phyloP scores from a whole-genome alignment of 371 early-diverging fungal genomes.

The Apophysomyces trapeziformis region DNA sequence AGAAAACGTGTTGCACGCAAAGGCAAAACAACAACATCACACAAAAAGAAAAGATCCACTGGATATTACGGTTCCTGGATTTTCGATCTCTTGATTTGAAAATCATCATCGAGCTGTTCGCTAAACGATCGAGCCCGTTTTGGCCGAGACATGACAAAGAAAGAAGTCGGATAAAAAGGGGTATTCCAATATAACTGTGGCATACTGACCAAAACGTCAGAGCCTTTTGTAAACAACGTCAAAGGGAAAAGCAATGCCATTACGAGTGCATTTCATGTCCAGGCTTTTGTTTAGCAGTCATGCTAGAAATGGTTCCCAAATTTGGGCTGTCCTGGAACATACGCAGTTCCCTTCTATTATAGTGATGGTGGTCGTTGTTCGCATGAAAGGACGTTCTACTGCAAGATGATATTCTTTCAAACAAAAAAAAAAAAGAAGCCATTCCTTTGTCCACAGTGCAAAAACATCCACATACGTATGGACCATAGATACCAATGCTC shows the following conservation, averaged over 20 bases:
- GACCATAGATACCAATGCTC: too few relatives aligned
- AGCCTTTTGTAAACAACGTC: background rate
- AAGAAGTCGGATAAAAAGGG: background rate
- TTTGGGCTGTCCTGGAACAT: too few relatives aligned
- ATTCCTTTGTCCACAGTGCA: too few relatives aligned
- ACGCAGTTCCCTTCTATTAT: too few relatives aligned
- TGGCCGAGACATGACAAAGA: conserved; percentile 1
- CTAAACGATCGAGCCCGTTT: conserved; percentile 11
- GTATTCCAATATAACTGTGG: conserved; percentile 3
- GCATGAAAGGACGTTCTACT: too few relatives aligned
- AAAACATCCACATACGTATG: too few relatives aligned
- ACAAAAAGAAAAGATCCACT: conserved; percentile 7
- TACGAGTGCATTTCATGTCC: background rate
- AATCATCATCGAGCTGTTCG: background rate
- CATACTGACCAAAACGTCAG: conserved; percentile 7
- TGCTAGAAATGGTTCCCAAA: too few relatives aligned
- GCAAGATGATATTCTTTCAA: too few relatives aligned
- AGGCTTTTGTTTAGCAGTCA: background rate
- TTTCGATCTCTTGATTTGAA: conserved; percentile 12
- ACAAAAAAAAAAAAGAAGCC: too few relatives aligned
- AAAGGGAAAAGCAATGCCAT: background rate
- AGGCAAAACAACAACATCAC: background rate
- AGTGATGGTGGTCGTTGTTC: too few relatives aligned
- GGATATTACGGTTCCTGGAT: conserved; percentile 9
- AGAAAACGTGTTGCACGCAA: background rate